Conservation (phyloP, 805 yeast species). For the Komagataella mondaviorum region DNA sequence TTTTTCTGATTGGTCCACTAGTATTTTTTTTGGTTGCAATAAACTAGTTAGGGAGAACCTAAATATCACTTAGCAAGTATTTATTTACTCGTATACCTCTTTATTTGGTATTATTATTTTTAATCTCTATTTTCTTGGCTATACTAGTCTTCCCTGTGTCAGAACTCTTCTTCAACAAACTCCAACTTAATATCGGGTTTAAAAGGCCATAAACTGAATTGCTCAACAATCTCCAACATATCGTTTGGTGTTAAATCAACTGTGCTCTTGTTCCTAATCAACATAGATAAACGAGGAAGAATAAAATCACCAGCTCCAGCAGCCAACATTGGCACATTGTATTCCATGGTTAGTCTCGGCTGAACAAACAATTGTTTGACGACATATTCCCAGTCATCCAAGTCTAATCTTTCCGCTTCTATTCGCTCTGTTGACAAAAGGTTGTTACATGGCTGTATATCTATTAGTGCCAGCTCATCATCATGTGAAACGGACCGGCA, state of each 20-base stretch:
- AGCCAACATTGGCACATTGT: constrained; percentile 44
- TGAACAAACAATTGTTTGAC: constrained; percentile 44
- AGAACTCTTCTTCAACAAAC: background rate
- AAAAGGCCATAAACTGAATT: constrained; percentile 73
- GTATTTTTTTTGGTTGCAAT: background rate
- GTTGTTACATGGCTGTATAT: background rate
- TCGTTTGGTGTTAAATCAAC: constrained; percentile 41
- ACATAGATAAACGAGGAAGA: constrained; percentile 17
- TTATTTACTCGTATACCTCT: background rate
- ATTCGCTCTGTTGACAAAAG: background rate
- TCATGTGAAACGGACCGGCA: background rate
- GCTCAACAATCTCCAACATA: constrained; percentile 32
- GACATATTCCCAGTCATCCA: constrained; percentile 55
- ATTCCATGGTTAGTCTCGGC: constrained; percentile 25
- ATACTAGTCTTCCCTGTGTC: background rate
- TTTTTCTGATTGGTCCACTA: background rate
- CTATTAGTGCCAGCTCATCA: background rate
- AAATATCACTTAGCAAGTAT: background rate
- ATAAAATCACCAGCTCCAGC: constrained; percentile 67
- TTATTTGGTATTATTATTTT: too few species aligned
- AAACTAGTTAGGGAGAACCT: background rate
- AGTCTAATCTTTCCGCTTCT: background rate
- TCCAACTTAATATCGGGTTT: constrained; percentile 38
- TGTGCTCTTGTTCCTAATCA: constrained; percentile 29
- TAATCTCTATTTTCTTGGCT: background rate